Evolutionary conservation across 768 basidiomycete genomes (phyloP).

Genomic region (Psilocybe cubensis): DNA sequence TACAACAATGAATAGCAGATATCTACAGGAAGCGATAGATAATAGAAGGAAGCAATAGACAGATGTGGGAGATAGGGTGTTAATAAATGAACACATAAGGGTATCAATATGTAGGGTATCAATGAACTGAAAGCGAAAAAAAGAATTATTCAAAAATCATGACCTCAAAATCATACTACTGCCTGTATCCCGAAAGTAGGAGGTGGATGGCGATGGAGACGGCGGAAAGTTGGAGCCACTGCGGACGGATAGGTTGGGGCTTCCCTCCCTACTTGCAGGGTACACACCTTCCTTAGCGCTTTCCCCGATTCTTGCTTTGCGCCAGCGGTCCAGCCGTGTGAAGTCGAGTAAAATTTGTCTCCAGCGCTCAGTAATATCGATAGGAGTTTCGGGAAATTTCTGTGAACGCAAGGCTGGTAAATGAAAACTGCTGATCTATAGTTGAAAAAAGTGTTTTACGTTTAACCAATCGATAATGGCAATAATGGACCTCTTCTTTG

Average conservation of each 20-base stretch:
- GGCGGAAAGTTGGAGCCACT: background rate
- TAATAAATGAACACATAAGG: too few species aligned
- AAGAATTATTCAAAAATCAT: background rate
- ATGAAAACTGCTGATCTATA: background rate
- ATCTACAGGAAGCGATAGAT: too few species aligned
- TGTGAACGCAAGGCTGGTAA: background rate
- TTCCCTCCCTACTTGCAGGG: background rate
- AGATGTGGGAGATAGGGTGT: too few species aligned
- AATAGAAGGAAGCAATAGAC: background rate
- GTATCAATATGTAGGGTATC: background rate
- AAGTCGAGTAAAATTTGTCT: background rate
- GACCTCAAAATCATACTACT: background rate
- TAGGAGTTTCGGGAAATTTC: background rate
- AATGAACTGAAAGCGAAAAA: background rate
- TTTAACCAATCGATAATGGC: slow-evolving; percentile 9
- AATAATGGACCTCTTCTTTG: slow-evolving; percentile 1
- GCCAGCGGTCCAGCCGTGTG: background rate
- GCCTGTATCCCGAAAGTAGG: background rate
- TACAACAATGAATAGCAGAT: background rate
- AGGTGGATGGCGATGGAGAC: background rate
- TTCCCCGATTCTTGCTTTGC: background rate
- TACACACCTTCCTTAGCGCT: background rate
- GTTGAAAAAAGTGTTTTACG: background rate
- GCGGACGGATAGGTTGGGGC: background rate
- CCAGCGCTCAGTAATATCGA: background rate